These are phyloP conservation scores for Fraxinus nigra DNA, from an alignment of 305 asterid genomes.

Conservation along the genomic window DNA sequence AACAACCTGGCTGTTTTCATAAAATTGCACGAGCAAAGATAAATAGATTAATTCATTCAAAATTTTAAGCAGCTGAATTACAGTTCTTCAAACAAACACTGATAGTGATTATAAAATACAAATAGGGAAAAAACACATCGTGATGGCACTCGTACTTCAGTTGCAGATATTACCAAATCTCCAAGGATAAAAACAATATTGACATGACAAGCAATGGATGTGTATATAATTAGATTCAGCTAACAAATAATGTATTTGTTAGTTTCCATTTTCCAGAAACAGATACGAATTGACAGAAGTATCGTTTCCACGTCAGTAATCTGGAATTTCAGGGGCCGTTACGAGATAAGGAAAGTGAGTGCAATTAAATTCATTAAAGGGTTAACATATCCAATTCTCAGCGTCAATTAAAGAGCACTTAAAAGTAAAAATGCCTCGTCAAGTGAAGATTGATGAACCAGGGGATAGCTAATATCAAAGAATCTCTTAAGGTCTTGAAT, in stretches of 20 bases:
- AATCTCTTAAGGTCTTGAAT: background rate
- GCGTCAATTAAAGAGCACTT: background rate
- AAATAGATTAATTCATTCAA: background rate
- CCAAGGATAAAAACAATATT: background rate
- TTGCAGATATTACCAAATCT: background rate
- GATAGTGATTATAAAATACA: background rate
- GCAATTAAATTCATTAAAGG: background rate
- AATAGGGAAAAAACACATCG: background rate
- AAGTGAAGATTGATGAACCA: background rate
- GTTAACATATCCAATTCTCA: background rate
- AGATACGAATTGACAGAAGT: background rate
- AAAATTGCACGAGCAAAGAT: constrained; percentile 17
- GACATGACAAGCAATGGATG: background rate
- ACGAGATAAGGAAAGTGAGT: background rate
- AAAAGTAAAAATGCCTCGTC: background rate
- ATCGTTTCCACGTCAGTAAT: background rate
- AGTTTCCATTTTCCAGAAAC: background rate
- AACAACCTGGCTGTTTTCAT: constrained; percentile 68
- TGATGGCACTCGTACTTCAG: background rate
- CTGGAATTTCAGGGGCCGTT: background rate
- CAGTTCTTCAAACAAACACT: background rate
- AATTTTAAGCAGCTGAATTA: background rate
- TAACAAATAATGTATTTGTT: background rate
- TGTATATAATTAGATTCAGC: background rate
- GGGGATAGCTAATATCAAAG: background rate